phyloP scores from a whole-genome alignment of 169 alveolate species.

The Eimeria acervulina region DNA sequence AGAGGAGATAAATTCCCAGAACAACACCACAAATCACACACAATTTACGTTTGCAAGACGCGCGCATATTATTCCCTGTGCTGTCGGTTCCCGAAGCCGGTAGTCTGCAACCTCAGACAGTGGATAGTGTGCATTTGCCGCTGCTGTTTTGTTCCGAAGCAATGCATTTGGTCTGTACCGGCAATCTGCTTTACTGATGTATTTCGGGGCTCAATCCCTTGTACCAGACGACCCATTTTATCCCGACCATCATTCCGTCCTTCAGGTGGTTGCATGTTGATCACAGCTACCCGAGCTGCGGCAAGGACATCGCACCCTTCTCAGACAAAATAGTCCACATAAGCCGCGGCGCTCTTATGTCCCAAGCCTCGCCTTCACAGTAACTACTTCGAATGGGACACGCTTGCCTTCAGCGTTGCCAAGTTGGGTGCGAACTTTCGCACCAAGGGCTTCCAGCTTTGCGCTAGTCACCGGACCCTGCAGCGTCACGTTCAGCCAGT shows the following conservation, averaged over 20 bases:
- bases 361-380: not conserved
- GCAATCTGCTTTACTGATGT: constrained; percentile 3
- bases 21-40: not conserved
- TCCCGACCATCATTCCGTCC: constrained; percentile 1
- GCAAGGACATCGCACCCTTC: not conserved
- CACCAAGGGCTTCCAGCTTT: constrained; percentile 4
- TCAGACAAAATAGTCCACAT: not conserved
- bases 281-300: constrained; percentile 24
- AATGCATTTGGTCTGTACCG: not conserved
- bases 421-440: constrained; percentile 38
- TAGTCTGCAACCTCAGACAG: not conserved
- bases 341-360: not conserved
- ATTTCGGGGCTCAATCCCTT: constrained; percentile 4
- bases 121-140: not conserved
- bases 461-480: constrained; percentile 45
- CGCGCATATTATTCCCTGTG: not conserved
- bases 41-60: not conserved
- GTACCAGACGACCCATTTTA: constrained; percentile 13
- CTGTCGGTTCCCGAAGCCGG: not conserved
- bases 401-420: constrained; percentile 51
- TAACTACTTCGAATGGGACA: not conserved
- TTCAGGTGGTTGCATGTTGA: not conserved
- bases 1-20: not conserved
- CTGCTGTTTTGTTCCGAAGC: not conserved
- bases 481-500: not conserved